A percentile compares a stretch with the other conserved stretches of the same genome.
phyloP scores from a whole-genome alignment of 2,329 filamentous ascomycete genomes.

The Cadophora sp. region DNA sequence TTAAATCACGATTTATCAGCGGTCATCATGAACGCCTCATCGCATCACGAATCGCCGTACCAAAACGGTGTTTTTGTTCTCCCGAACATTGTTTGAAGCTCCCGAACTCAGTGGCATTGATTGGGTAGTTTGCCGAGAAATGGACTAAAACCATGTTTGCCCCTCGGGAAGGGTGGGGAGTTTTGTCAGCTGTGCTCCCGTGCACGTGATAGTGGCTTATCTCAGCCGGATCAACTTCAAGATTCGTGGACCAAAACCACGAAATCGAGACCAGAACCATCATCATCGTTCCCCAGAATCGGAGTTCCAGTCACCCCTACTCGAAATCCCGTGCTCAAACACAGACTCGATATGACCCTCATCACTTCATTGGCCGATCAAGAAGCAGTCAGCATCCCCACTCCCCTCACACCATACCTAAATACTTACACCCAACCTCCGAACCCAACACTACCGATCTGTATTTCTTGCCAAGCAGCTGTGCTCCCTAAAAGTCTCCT shows the following conservation, averaged over 20 bases:
- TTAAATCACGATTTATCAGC: neutral
- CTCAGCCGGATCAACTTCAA: neutral
- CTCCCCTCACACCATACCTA: neutral
- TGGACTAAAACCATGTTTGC: conserved; percentile 6
- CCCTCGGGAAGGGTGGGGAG: neutral
- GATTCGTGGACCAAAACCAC: neutral
- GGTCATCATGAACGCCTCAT: too few relatives aligned
- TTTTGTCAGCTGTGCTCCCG: neutral
- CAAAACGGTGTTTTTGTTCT: neutral
- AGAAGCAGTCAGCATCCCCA: neutral
- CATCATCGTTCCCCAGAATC: too few relatives aligned
- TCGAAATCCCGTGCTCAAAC: neutral
- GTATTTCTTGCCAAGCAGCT: conserved; percentile 27
- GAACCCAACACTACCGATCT: conserved; percentile 26
- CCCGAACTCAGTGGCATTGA: neutral
- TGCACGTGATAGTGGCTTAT: neutral
- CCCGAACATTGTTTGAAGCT: neutral
- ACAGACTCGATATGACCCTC: neutral
- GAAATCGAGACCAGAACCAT: neutral
- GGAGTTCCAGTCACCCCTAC: too few relatives aligned
- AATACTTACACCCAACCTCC: conserved; percentile 10
- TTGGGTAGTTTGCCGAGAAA: neutral
- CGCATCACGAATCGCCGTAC: neutral
- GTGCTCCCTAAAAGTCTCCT: conserved; percentile 30
- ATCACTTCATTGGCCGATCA: neutral